Evolutionary conservation across 768 basidiomycete species (phyloP).

Genomic region (Wakefieldia striispora): DNA sequence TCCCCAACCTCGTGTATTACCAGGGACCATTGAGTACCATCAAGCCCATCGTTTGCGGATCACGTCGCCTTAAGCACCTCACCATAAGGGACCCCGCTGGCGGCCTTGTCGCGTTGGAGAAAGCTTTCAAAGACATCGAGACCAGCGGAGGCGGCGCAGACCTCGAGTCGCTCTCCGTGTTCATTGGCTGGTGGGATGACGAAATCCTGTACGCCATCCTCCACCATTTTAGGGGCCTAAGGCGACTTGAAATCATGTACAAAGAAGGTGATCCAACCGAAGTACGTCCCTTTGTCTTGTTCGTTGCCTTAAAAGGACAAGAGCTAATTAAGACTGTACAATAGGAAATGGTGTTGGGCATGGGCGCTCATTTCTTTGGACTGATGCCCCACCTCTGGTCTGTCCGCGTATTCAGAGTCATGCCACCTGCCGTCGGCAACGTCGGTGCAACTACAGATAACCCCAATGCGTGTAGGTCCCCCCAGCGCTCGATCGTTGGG

Average conservation of each 20-base stretch:
- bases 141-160: conserved; percentile 8
- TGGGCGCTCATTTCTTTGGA: conserved; percentile 44
- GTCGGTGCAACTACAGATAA: conserved; percentile 3
- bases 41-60: conserved; percentile 19
- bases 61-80: conserved; percentile 21
- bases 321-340: too few relatives aligned
- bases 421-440: conserved; percentile 14
- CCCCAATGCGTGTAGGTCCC: conserved; percentile 6
- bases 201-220: conserved; percentile 44
- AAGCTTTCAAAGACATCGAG: conserved; percentile 28
- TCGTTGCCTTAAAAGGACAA: not conserved
- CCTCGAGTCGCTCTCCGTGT: conserved; percentile 33
- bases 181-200: conserved; percentile 44
- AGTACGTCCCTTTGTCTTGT: conserved; percentile 26
- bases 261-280: conserved; percentile 38
- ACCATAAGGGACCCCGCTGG: conserved; percentile 24
- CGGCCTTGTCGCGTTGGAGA: conserved; percentile 22
- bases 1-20: conserved; percentile 19
- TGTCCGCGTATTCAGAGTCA: conserved; percentile 37
- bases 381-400: conserved; percentile 36
- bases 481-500: conserved; percentile 12
- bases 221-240: conserved; percentile 36
- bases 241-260: conserved; percentile 41
- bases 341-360: conserved; percentile 39
- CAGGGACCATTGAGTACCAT: conserved; percentile 30